Evolutionary conservation across 345 rosid genomes (phyloP).

Genomic region (Ceriops zippeliana): DNA sequence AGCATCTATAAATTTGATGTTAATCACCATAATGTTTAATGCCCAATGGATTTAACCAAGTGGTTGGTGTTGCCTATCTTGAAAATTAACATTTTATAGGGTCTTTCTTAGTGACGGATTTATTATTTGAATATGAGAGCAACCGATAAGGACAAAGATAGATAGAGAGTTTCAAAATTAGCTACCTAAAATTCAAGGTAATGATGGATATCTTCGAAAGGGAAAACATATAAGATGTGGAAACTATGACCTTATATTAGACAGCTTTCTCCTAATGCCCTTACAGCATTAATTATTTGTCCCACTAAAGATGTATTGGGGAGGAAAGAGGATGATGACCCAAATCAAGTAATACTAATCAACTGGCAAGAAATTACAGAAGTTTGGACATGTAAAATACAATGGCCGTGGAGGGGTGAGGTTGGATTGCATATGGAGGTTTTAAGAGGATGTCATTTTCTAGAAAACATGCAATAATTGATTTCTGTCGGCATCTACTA

Average conservation of each 20-base stretch:
- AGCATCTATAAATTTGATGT: too few species aligned
- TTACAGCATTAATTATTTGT: too few species aligned
- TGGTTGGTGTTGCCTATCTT: neutral
- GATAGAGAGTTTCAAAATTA: neutral
- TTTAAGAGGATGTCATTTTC: slow-evolving; percentile 17
- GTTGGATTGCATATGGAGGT: slow-evolving; percentile 11
- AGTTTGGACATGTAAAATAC: neutral
- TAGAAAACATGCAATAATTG: slow-evolving; percentile 27
- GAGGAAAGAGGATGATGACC: neutral
- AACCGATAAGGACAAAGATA: neutral
- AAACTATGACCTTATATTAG: too few species aligned
- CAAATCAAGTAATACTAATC: neutral
- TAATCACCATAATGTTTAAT: too few species aligned
- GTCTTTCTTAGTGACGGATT: neutral
- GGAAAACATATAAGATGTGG: too few species aligned
- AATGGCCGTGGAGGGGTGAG: neutral
- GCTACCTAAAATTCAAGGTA: too few species aligned
- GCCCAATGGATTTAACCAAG: too few species aligned
- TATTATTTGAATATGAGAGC: neutral
- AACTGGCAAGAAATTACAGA: neutral
- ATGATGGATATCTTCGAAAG: too few species aligned
- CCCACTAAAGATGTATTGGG: too few species aligned
- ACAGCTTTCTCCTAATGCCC: too few species aligned
- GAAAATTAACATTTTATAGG: neutral
- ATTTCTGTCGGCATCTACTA: slow-evolving; percentile 32